These are phyloP conservation scores for Phytomonas francai DNA, from an alignment of 208 protist species.

Conservation along the genomic window DNA sequence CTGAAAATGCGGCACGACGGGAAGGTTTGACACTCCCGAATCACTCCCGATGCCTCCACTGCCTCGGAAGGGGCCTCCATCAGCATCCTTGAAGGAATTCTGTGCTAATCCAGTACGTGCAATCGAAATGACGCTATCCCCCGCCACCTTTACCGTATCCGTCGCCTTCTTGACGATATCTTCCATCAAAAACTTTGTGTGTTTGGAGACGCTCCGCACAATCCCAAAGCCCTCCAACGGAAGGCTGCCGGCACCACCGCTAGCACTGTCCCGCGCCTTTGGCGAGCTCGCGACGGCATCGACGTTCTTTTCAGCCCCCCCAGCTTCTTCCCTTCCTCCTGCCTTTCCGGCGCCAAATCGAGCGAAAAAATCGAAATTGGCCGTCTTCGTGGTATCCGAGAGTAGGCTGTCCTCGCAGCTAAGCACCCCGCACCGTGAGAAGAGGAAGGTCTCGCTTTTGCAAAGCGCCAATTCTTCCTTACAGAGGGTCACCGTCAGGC, in stretches of 20 bases:
- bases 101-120: not conserved
- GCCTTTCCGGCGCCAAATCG: not conserved
- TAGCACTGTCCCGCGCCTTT: not conserved
- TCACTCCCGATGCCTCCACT: not conserved
- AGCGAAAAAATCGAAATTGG: not conserved
- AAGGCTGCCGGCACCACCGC: not conserved
- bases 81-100: not conserved
- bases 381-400: too few relatives aligned
- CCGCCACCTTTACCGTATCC: slow-evolving; percentile 24
- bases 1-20: slow-evolving; percentile 1
- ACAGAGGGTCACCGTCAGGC: slow-evolving; percentile 52
- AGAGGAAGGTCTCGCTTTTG: slow-evolving; percentile 54
- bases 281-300: not conserved
- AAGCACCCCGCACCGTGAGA: slow-evolving; percentile 36
- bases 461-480: slow-evolving; percentile 79
- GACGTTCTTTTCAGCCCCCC: not conserved
- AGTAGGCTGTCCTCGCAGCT: slow-evolving; percentile 25
- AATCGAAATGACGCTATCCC: slow-evolving; percentile 20
- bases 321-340: not conserved
- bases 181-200: slow-evolving; percentile 22
- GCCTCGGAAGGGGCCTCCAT: not conserved
- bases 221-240: not conserved
- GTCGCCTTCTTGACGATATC: slow-evolving; percentile 26
- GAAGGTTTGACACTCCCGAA: not conserved
- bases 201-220: slow-evolving; percentile 12